Base-by-base conservation (phyloP, 2,329 filamentous ascomycete species). In the Thelonectria rubi region DNA sequence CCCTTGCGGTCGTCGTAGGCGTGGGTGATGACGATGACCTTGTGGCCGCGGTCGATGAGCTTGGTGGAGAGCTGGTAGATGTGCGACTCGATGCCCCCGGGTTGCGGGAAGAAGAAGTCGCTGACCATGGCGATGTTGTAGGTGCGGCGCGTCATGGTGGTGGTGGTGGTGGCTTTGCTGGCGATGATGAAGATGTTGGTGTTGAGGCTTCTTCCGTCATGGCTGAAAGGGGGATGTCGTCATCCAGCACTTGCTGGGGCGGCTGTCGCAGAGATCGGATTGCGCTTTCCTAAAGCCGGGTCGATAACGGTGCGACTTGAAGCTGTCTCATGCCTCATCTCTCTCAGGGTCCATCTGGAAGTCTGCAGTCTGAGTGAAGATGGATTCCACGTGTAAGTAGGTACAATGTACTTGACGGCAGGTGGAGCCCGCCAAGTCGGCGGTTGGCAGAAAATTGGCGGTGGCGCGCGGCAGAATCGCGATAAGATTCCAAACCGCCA, bases 21-120 rank as follows among this genome's bases (percentile, higher is more conserved):
- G 78, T 99, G 95, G 0, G 95, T 99, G 73, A 99, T 95, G 74
- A 99, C 91, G 66, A 99, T 92, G 71, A 99, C 94, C 80, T 97
- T 97, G 82, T 99, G 95, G 42, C 95, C 95, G 42, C 95, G 92
- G 77, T 99, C 94, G 68, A 98, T 93, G 69, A 99, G 88, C 85
- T 98, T 99, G 59, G 91, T 92, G 32, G 94, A 95, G 42, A 99
- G 84, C 78, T 99, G 95, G 81, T 99, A 99, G 72, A 99, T 98
- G 79, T 99, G 95, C 78, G 93, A 97, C 81, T 99, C 95, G 67
- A 99, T 88, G 71, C 95, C 95, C 74, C 95, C 94, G 54, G 95
- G 94, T 74, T 98, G 94, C 14, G 95, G 95, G 76, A 96, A 99
- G 88, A 99, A 99, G 85, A 97, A 97, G 83, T 99, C 95, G 86